Base-by-base conservation (phyloP, 331 rosid genomes). In the Telfairia occidentalis region DNA sequence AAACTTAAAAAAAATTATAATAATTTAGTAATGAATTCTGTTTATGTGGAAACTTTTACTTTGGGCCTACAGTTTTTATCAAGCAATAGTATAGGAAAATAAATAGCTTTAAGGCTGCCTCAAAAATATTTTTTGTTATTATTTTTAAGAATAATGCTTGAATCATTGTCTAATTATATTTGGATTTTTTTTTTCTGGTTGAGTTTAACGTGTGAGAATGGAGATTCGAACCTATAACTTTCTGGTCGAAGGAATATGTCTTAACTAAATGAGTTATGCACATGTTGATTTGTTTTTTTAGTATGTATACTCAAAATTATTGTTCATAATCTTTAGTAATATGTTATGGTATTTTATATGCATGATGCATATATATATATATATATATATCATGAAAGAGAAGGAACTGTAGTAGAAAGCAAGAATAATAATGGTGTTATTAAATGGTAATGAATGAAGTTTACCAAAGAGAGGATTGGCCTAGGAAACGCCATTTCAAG, bases 401-500 rank as follows among this genome's bases (percentile, higher is more conserved):
- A 34, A 13, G 70, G 45, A 59, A 59, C 1, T 58, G 11, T 7
- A n/a, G 28, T 52, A 52, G 2, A 61, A 30, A 34, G 6, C 26
- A 61, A 61, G n/a, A 61, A 57, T 23, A 50, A 1, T 24, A 8
- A n/a, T 15, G 7, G 15, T 57, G 9, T 13, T 30, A 16, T 48
- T 4, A 61, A n/a, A 52, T 69, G 21, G 19, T 13, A 58, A 46
- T 8, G 38, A 74, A 4, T 40, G 29, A 80, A 74, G 82, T 84
- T 83, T 71, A 79, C 99, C 82, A 95, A 49, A 30, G 88, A 75
- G 24, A 89, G 82, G 61, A 95, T 75, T 34, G 88, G 87, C 71
- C 77, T 76, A 26, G 99, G 97, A 61, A 92, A 90, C 72, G 92
- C 90, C 45, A 32, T 82, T 9, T 83, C 49, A 18, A 95, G 97